Evolutionary conservation across 1,139 yeast species (phyloP).

Genomic region (Kodamaea plutei): DNA sequence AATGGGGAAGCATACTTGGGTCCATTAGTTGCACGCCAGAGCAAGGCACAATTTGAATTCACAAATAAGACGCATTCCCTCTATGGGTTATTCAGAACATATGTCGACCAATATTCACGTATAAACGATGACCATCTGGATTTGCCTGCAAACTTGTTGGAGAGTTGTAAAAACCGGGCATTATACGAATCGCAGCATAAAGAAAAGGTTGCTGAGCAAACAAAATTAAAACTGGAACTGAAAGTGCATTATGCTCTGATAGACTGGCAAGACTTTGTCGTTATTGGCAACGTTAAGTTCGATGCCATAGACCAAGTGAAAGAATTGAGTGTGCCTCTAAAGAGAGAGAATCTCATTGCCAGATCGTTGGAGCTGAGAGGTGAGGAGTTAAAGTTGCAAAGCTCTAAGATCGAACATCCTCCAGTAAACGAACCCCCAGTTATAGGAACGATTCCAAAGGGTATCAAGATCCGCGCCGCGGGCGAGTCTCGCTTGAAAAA

Average conservation of each 20-base stretch:
- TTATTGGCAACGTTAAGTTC: slow-evolving; percentile 68
- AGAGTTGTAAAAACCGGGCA: slow-evolving; percentile 55
- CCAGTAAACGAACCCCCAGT: slow-evolving; percentile 3
- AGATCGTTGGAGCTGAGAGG: slow-evolving; percentile 50
- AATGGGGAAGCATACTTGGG: slow-evolving; percentile 48
- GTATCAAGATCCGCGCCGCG: slow-evolving; percentile 64
- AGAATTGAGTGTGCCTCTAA: slow-evolving; percentile 58
- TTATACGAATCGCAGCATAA: slow-evolving; percentile 42
- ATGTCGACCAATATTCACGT: slow-evolving; percentile 52
- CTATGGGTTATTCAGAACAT: slow-evolving; percentile 46
- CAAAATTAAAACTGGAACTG: slow-evolving; percentile 29
- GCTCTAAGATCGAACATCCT: too few relatives aligned
- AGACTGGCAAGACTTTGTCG: slow-evolving; percentile 82
- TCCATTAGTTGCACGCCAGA: slow-evolving; percentile 34
- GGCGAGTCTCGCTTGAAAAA: slow-evolving; percentile 59
- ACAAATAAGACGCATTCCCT: slow-evolving; percentile 59
- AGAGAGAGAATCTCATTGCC: slow-evolving; percentile 56
- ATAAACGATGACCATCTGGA: slow-evolving; percentile 4
- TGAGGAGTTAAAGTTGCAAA: slow-evolving; percentile 16
- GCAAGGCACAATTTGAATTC: slow-evolving; percentile 65
- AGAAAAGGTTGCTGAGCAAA: slow-evolving; percentile 23
- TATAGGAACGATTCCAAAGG: slow-evolving; percentile 30
- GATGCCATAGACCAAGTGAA: slow-evolving; percentile 61
- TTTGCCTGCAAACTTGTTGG: slow-evolving; percentile 28
- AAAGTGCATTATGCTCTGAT: slow-evolving; percentile 64